Conservation (phyloP, 2,329 filamentous ascomycete species). For the Fusarium sp. region DNA sequence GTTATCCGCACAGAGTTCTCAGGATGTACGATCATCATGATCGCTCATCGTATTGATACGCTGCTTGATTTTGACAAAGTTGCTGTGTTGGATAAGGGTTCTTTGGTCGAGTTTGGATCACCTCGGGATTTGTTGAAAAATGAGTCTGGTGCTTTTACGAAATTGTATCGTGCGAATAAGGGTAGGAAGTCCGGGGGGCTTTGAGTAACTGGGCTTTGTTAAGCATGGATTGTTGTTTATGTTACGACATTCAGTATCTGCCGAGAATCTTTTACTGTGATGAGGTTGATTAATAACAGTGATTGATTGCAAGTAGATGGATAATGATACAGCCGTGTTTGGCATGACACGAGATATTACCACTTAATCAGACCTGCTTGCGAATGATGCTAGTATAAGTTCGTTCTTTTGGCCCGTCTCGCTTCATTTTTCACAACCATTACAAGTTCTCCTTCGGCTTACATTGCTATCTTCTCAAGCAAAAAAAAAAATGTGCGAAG, state of each 20-base stretch:
- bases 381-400: neutral
- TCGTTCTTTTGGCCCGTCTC: neutral
- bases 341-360: neutral
- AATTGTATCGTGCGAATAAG: slow-evolving; percentile 43
- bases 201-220: too few relatives aligned
- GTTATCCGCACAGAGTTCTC: slow-evolving; percentile 50
- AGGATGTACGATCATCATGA: slow-evolving; percentile 51
- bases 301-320: neutral
- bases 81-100: slow-evolving; percentile 49
- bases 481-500: slow-evolving; percentile 14
- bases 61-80: slow-evolving; percentile 53
- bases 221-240: neutral
- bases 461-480: too few relatives aligned
- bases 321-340: neutral
- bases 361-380: neutral
- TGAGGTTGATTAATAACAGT: neutral
- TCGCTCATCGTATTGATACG: slow-evolving; percentile 51
- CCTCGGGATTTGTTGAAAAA: slow-evolving; percentile 42
- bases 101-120: slow-evolving; percentile 47
- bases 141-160: slow-evolving; percentile 41
- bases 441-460: too few relatives aligned
- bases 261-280: neutral
- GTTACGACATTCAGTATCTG: neutral
- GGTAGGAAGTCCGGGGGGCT: slow-evolving; percentile 15
- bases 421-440: neutral